phyloP scores from a whole-genome alignment of 805 yeast species.

The Lachancea cidri region DNA sequence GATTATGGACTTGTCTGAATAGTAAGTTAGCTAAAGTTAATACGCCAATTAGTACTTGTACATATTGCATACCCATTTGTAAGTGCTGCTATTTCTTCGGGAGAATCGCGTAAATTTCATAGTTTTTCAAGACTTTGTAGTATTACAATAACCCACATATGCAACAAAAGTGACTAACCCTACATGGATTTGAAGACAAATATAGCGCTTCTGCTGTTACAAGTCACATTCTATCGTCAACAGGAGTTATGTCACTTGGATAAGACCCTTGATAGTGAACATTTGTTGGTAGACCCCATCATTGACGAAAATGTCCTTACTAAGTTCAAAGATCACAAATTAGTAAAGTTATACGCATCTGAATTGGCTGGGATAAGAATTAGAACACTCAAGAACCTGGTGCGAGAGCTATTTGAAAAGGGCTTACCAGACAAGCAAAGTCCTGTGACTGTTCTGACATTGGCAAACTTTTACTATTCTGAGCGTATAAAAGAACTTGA shows the following conservation, averaged over 20 bases:
- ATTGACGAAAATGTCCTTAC: slow-evolving; percentile 20
- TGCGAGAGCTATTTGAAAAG: slow-evolving; percentile 19
- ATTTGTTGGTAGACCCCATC: slow-evolving; percentile 22
- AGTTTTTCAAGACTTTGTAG: no score
- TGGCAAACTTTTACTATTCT: slow-evolving; percentile 28
- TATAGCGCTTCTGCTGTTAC: slow-evolving; percentile 22
- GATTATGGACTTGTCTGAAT: slow-evolving; percentile 53
- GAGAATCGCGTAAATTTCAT: no score
- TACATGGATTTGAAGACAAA: slow-evolving; percentile 5
- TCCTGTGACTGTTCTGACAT: slow-evolving; percentile 18
- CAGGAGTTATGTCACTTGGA: slow-evolving; percentile 20
- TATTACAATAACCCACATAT: no score
- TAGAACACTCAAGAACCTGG: slow-evolving; percentile 18
- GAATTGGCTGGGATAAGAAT: slow-evolving; percentile 18
- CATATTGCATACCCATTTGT: not conserved
- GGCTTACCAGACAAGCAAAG: slow-evolving; percentile 14
- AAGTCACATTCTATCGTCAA: slow-evolving; percentile 26
- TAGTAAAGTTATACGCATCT: slow-evolving; percentile 24
- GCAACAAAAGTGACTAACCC: no score
- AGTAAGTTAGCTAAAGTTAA: not conserved
- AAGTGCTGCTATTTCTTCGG: not conserved
- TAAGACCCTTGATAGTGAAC: slow-evolving; percentile 13
- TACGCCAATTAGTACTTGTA: not conserved
- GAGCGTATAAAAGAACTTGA: slow-evolving; percentile 23
- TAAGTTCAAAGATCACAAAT: slow-evolving; percentile 20